phyloP scores from a whole-genome alignment of 805 yeast species.

The Candida cerambycidarum region DNA sequence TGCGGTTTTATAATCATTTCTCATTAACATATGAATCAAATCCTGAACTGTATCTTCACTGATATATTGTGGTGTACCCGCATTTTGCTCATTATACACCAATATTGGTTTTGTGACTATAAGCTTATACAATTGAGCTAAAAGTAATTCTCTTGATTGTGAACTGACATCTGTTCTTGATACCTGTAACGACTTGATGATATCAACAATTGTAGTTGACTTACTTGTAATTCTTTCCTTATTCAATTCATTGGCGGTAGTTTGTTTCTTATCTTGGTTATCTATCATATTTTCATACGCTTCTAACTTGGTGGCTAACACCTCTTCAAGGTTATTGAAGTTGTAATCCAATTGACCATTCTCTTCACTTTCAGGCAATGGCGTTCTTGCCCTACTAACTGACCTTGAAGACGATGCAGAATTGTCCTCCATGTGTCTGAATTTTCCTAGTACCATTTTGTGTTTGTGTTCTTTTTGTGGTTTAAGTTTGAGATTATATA shows the following conservation, averaged over 20 bases:
- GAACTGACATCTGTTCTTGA: slow-evolving; percentile 48
- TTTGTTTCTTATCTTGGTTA: slow-evolving; percentile 25
- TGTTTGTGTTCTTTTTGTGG: too few species aligned
- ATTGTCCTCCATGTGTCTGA: slow-evolving; percentile 9
- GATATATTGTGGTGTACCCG: slow-evolving; percentile 38
- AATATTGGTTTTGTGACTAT: slow-evolving; percentile 42
- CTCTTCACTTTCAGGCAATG: slow-evolving; percentile 35
- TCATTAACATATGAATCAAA: slow-evolving; percentile 33
- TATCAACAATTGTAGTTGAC: slow-evolving; percentile 42
- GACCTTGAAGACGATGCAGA: slow-evolving; percentile 34
- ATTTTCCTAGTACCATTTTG: slow-evolving; percentile 1
- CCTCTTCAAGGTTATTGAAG: slow-evolving; percentile 34
- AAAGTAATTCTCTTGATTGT: slow-evolving; percentile 46
- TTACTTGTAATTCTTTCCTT: slow-evolving; percentile 35
- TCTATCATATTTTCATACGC: slow-evolving; percentile 25
- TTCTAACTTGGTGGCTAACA: slow-evolving; percentile 31
- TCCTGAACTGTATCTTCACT: slow-evolving; percentile 34
- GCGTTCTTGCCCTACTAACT: slow-evolving; percentile 35
- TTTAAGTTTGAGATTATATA: not conserved
- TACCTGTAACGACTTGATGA: slow-evolving; percentile 41
- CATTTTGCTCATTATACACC: slow-evolving; percentile 34
- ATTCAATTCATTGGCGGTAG: slow-evolving; percentile 30
- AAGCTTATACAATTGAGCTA: slow-evolving; percentile 51
- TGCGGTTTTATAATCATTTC: slow-evolving; percentile 33
- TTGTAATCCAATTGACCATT: slow-evolving; percentile 36